Conservation (phyloP, 805 yeast species). For the Candida glaebosa region DNA sequence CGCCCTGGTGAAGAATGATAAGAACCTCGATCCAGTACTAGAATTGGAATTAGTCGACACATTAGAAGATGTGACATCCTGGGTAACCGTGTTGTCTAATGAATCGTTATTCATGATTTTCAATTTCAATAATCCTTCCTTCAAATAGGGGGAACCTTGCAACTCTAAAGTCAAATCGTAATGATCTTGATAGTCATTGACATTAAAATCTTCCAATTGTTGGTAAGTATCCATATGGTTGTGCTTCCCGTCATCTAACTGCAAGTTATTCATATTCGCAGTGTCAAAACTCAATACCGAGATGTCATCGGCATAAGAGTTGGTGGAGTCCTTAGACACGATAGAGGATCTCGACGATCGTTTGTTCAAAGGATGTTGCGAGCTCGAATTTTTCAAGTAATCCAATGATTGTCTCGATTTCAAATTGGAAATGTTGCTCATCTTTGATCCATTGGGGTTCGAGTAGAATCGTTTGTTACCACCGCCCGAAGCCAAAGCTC, state of each 20-base stretch:
- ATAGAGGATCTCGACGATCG: slow-evolving; percentile 35
- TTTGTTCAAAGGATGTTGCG: slow-evolving; percentile 17
- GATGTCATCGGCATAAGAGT: slow-evolving; percentile 25
- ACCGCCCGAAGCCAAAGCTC: slow-evolving; percentile 36
- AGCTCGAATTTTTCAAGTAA: slow-evolving; percentile 12
- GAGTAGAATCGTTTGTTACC: slow-evolving; percentile 13
- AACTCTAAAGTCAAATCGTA: slow-evolving; percentile 60
- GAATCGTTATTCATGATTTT: slow-evolving; percentile 35
- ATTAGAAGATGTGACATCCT: slow-evolving; percentile 7
- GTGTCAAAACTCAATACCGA: slow-evolving; percentile 38
- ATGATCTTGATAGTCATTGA: slow-evolving; percentile 42
- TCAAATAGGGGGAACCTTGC: slow-evolving; percentile 74
- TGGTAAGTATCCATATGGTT: slow-evolving; percentile 14
- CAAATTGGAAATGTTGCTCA: slow-evolving; percentile 1
- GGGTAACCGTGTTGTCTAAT: slow-evolving; percentile 23
- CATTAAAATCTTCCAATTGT: slow-evolving; percentile 33
- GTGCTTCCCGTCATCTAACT: slow-evolving; percentile 13
- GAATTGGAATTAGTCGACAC: slow-evolving; percentile 1
- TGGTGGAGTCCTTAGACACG: slow-evolving; percentile 27
- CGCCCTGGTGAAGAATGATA: slow-evolving; percentile 24
- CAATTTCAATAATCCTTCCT: slow-evolving; percentile 62
- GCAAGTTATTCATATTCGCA: slow-evolving; percentile 13
- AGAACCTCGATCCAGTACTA: slow-evolving; percentile 12
- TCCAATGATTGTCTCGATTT: slow-evolving; percentile 26
- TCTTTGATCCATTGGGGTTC: background rate